Conservation (phyloP, 2,329 filamentous ascomycete genomes). For the Graphilbum fragrans region DNA sequence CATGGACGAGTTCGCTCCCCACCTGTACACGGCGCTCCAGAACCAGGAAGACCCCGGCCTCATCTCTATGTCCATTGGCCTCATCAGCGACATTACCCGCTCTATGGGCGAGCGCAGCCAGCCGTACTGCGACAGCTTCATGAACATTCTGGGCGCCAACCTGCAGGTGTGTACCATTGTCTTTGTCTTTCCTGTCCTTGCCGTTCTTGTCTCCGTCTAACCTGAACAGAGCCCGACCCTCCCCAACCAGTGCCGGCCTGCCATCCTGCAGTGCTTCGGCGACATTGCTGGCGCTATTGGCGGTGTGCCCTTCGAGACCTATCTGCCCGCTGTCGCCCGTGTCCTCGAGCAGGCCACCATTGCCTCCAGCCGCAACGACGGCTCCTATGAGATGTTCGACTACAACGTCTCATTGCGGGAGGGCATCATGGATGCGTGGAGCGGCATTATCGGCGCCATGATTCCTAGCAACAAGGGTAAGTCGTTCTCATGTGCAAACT, state of each 20-base stretch:
- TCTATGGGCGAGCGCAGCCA: slow-evolving; percentile 83
- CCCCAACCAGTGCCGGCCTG: slow-evolving; percentile 94
- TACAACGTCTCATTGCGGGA: slow-evolving; percentile 92
- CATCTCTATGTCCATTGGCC: slow-evolving; percentile 92
- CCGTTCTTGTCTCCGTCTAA: slow-evolving; percentile 4
- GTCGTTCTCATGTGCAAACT: slow-evolving; percentile 16
- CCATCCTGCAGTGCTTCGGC: slow-evolving; percentile 94
- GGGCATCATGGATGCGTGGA: slow-evolving; percentile 98
- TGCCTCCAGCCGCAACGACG: slow-evolving; percentile 67
- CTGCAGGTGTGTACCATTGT: slow-evolving; percentile 52
- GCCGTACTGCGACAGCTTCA: slow-evolving; percentile 92
- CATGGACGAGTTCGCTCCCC: slow-evolving; percentile 90
- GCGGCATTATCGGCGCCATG: slow-evolving; percentile 90
- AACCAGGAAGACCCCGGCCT: slow-evolving; percentile 93
- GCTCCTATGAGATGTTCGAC: slow-evolving; percentile 89
- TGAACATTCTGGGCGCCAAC: slow-evolving; percentile 95
- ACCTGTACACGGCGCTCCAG: slow-evolving; percentile 83
- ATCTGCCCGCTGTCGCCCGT: slow-evolving; percentile 82
- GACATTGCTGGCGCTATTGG: slow-evolving; percentile 94
- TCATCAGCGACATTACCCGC: slow-evolving; percentile 92
- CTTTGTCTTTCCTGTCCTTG: too few relatives aligned
- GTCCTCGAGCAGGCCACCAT: slow-evolving; percentile 87
- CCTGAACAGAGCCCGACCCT: slow-evolving; percentile 60
- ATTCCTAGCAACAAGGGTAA: slow-evolving; percentile 67
- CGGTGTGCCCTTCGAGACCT: slow-evolving; percentile 74